phyloP scores from a whole-genome alignment of 805 yeast species.

The Saccharomycopsis amapae region DNA sequence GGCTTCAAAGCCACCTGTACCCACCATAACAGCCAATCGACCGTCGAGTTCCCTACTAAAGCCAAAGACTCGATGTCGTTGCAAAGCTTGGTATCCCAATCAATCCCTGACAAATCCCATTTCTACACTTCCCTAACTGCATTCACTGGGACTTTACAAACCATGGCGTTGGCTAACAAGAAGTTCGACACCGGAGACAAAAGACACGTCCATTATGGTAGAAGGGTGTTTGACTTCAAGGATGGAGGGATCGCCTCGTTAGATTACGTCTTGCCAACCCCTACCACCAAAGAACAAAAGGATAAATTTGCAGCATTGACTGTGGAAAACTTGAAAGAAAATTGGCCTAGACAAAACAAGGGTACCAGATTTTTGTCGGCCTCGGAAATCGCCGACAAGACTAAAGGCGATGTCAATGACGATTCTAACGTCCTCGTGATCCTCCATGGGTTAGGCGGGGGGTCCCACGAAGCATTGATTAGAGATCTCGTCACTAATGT shows the following conservation, averaged over 20 bases:
- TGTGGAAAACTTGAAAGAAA: conserved; percentile 38
- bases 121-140: conserved; percentile 53
- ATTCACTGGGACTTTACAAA: conserved; percentile 72
- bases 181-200: conserved; percentile 35
- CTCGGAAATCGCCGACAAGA: conserved; percentile 34
- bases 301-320: conserved; percentile 33
- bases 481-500: conserved; percentile 31
- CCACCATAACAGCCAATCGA: conserved; percentile 30
- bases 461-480: conserved; percentile 69
- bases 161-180: conserved; percentile 56
- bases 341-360: conserved; percentile 57
- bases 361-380: conserved; percentile 56
- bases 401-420: conserved; percentile 27
- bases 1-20: conserved; percentile 29
- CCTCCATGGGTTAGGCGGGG: conserved; percentile 72
- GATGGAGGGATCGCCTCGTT: conserved; percentile 72
- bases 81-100: conserved; percentile 23
- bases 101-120: conserved; percentile 40
- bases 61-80: conserved; percentile 25
- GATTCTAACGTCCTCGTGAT: conserved; percentile 52
- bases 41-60: conserved; percentile 29
- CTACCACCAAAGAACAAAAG: conserved; percentile 28
- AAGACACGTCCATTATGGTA: conserved; percentile 63
- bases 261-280: conserved; percentile 54
- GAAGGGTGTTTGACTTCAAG: conserved; percentile 48